Evolutionary conservation across 805 yeast genomes (phyloP).

Genomic region (Saccharomycopsis olivae): DNA sequence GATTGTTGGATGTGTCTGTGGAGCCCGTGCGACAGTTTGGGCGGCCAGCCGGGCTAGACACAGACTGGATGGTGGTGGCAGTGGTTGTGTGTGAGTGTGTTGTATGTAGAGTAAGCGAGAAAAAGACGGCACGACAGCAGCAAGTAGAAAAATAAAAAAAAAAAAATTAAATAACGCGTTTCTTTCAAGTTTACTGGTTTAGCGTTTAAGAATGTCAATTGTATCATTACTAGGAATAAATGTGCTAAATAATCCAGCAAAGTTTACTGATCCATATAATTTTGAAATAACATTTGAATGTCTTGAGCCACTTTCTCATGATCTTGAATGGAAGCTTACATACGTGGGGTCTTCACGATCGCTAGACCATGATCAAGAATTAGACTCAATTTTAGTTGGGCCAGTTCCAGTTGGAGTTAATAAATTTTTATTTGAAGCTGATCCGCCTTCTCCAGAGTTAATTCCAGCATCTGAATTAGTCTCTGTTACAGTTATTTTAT

Average conservation of each 20-base stretch:
- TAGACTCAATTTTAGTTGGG: constrained; percentile 94
- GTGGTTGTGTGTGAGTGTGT: too few relatives aligned
- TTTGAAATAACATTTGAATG: constrained; percentile 98
- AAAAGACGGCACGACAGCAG: too few relatives aligned
- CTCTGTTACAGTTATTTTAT: constrained; percentile 84
- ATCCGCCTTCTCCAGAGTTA: constrained; percentile 91
- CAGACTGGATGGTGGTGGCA: too few relatives aligned
- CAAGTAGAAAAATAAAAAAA: neutral
- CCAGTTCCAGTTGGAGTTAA: constrained; percentile 98
- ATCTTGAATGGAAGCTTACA: constrained; percentile 93
- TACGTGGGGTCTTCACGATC: constrained; percentile 95
- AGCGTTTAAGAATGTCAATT: too few relatives aligned
- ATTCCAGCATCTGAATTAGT: constrained; percentile 95
- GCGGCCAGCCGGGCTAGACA: too few relatives aligned
- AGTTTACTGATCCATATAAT: constrained; percentile 86
- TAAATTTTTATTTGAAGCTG: constrained; percentile 86
- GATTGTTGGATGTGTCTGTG: too few relatives aligned
- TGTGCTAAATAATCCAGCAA: constrained; percentile 90
- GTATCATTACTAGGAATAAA: constrained; percentile 87
- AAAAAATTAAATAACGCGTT: neutral
- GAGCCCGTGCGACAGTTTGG: too few relatives aligned
- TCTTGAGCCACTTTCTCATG: constrained; percentile 73
- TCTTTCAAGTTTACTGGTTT: too few relatives aligned
- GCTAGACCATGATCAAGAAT: constrained; percentile 90
- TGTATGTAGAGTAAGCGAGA: too few relatives aligned